Base-by-base conservation (phyloP, 345 rosid species). In the Schrenkiella parvula region DNA sequence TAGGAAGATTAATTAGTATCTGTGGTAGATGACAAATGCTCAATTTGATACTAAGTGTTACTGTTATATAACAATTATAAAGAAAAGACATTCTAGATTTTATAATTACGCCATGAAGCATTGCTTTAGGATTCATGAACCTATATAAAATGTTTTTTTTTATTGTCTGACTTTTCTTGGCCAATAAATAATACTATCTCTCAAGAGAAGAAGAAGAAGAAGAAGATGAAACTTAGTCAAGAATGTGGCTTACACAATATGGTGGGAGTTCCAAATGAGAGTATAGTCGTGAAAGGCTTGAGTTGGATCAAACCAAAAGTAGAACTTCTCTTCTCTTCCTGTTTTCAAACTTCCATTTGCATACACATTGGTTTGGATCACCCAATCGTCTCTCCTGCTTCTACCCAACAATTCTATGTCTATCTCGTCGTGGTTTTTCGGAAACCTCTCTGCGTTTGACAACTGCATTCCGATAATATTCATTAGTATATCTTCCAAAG, bases 271-370 rank as follows among this genome's bases (percentile, higher is more conserved):
- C 97, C 97, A 93, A 55, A 91, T 80, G 74, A 93, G 88, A 79
- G 85, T 87, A 80, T 93, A 91, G 53, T 84, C 73, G 23, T 91
- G 98, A 84, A 88, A 75, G 58, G 83, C 68, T 63, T 81, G 82
- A 0, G 96, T 84, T 44, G 97, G 97, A 73, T 93, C 95, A 74
- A 93, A 93, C 97, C 98, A 91, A 68, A 88, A 84, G 69, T 93
- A 86, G 74, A 91, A 93, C 28, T 88, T 91, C 81, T 89, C 98
- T 73, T 93, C 98, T 80, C 98, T 82, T 46, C 98, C 97, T 0
- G 95, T 88, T 43, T 69, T 80, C 5, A 80, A 80, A 66, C 90
- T 84, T 73, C 98, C 98, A 80, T 84, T 85, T 8, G 89, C 92
- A 64, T 93, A 90, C 0, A 93, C 70, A 56, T 93, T 93, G 4